Base-by-base conservation (phyloP, 139 green algal genomes). In the Chlorella sp. region DNA sequence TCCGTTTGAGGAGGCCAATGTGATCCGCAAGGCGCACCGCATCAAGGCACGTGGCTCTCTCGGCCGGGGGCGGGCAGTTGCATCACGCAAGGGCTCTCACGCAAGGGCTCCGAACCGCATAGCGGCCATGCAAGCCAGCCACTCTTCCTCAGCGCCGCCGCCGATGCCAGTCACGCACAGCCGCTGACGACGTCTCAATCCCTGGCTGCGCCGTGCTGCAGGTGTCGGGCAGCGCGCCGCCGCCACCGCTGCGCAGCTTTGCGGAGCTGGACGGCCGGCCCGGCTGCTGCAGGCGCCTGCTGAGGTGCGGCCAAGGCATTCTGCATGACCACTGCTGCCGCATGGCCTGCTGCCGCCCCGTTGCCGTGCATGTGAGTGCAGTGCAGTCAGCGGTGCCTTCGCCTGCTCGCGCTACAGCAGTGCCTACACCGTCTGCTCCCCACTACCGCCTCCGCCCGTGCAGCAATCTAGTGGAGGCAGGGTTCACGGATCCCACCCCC, bases 401-500 rank as follows among this genome's bases (percentile, higher is more conserved):
- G 3, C 40, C 67, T 73, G 7, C 34, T 36, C 13, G n/a, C 34
- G 0, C 17, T 40, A 14, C 67, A n/a, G 13, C 22, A 38, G n/a
- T n/a, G n/a, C n/a, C n/a, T n/a, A n/a, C 24, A 14, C 62, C 30
- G 26, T 3, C 24, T 70, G 64, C 64, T 7, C n/a, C 28, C 62
- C 20, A 22, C 80, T 36, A 2, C 38, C 3, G 2, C 58, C 14
- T 44, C 36, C 3, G 51, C 84, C 3, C 13, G 32, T 87, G 79
- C 41, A 83, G 36, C 40, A 93, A 93, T 68, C 54, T 95, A 48
- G 69, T 41, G 32, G 70, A 32, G 14, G 64, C 40, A 20, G 92
- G 92, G 28, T 98, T 93, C 81, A 41, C 43, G 4, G 79, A 94
- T 5, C 96, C 96, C 28, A 99, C 95, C 38, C 90, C 95, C 76